Conservation (phyloP, 108 stramenopile species). For the Pseudonitzschia delicatissima region DNA sequence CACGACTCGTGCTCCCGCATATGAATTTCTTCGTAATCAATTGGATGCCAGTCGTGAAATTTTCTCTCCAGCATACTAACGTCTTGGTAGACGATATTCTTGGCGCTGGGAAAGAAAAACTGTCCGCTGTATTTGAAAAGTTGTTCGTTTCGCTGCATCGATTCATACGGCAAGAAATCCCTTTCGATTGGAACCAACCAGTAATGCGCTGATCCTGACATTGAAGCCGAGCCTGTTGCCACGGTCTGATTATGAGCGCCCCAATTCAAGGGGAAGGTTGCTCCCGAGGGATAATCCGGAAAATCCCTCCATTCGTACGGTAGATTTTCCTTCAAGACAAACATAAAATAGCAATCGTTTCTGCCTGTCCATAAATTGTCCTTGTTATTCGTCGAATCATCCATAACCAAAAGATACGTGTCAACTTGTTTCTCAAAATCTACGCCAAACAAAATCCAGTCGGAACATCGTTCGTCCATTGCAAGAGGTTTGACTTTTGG, state of each 20-base stretch:
- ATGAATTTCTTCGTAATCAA: background rate
- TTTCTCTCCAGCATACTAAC: background rate
- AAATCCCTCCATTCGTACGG: background rate
- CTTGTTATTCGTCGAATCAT: background rate
- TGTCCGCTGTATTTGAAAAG: background rate
- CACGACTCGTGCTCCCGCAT: background rate
- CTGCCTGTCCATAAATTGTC: background rate
- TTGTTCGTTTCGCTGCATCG: background rate
- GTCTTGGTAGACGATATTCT: background rate
- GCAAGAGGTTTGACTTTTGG: background rate
- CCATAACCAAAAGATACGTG: background rate
- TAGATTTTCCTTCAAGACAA: conserved; percentile 2
- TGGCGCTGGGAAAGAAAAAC: background rate
- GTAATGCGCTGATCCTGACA: background rate
- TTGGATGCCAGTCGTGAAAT: background rate
- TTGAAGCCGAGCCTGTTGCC: no score
- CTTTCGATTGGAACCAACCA: background rate
- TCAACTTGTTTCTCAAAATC: background rate
- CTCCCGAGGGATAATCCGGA: background rate
- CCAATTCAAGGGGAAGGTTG: background rate
- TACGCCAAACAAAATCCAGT: background rate
- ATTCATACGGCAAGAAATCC: background rate
- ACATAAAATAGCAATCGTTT: background rate
- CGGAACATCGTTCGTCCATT: background rate
- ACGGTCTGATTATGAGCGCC: no score